Base-by-base conservation (phyloP, 2,329 filamentous ascomycete species). In the Fusarium lyarnte region DNA sequence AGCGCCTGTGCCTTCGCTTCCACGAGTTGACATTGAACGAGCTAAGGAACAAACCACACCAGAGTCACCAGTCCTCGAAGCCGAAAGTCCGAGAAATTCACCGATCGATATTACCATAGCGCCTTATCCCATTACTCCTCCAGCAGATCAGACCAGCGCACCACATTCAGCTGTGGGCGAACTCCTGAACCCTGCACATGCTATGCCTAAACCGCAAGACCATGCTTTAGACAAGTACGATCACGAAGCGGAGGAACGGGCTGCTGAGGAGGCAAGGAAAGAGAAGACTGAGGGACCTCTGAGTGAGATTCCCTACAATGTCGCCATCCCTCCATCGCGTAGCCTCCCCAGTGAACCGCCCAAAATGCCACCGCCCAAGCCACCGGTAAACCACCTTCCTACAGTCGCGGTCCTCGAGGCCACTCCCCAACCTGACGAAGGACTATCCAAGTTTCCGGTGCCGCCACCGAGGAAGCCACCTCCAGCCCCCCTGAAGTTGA, bases 401-500 rank as follows among this genome's bases (percentile, higher is more conserved):
- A 78, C 78, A 8, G 76, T 86, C 36, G 77, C 84, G 8, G 67
- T 84, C 12, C 80, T 83, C 33, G 84, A 86, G 64, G 80, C 86
- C 17, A 84, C 83, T 3, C 83, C 85, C 4, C 79, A 81, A 41
- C 74, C 83, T 19, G 84, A 87, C 38, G 84, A 86, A 33, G 84
- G 83, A 6, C 77, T 86, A 8, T 79, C 82, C 14, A 85, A 86
- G 67, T 90, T 90, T 64, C 85, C 87, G 21, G 86, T 88, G 5
- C 87, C 90, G 3, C 90, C 92, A 19, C 88, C 89, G 54, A 89
- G 95, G 66, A 98, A 97, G 80, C 89, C 92, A 10, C 94, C 95
- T 6, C 95, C 95, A 51, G 93, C 94, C 17, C 95, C 95, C 4
- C 82, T 98, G 59, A 91, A 95, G 78, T 86, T 98, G 29, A 76